Evolutionary conservation across 2,329 filamentous ascomycete genomes (phyloP).

Genomic region (Sclerotinia sclerotiorum): DNA sequence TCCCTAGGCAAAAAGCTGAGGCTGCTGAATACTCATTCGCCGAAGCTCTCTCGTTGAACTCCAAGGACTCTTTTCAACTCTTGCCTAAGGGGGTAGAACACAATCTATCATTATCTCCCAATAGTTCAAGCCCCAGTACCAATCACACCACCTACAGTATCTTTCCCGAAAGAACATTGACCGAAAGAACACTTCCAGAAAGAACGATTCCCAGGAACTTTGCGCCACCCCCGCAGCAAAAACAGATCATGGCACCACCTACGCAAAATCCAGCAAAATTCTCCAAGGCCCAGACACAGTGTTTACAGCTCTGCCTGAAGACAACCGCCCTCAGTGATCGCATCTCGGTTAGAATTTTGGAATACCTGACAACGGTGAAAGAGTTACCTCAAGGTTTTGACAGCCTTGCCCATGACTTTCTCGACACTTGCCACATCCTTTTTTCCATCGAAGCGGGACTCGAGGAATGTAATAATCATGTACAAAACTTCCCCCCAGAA

Average conservation of each 20-base stretch:
- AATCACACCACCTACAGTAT: constrained; percentile 6
- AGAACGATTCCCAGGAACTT: constrained; percentile 5
- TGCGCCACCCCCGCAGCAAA: not conserved
- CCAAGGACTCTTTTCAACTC: constrained; percentile 8
- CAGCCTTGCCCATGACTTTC: constrained; percentile 62
- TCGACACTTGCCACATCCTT: constrained; percentile 64
- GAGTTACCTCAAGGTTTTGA: constrained; percentile 56
- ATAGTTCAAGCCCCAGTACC: not conserved
- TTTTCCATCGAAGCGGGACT: constrained; percentile 69
- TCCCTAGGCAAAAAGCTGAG: constrained; percentile 12
- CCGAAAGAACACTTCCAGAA: constrained; percentile 2
- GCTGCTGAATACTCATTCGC: constrained; percentile 15
- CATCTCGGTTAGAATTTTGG: constrained; percentile 64
- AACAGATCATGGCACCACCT: constrained; percentile 7
- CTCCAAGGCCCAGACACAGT: constrained; percentile 31
- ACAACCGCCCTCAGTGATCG: constrained; percentile 61
- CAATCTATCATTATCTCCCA: not conserved
- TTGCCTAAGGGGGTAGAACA: constrained; percentile 8
- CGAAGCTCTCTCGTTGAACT: constrained; percentile 15
- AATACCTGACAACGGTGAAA: constrained; percentile 60
- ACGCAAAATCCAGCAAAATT: constrained; percentile 1
- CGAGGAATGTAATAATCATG: constrained; percentile 50
- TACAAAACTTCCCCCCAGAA: constrained; percentile 57
- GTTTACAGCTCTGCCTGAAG: constrained; percentile 54
- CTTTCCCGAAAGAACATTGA: not conserved